phyloP scores from a whole-genome alignment of 768 basidiomycete genomes.

The Pleurotus ostreatus region DNA sequence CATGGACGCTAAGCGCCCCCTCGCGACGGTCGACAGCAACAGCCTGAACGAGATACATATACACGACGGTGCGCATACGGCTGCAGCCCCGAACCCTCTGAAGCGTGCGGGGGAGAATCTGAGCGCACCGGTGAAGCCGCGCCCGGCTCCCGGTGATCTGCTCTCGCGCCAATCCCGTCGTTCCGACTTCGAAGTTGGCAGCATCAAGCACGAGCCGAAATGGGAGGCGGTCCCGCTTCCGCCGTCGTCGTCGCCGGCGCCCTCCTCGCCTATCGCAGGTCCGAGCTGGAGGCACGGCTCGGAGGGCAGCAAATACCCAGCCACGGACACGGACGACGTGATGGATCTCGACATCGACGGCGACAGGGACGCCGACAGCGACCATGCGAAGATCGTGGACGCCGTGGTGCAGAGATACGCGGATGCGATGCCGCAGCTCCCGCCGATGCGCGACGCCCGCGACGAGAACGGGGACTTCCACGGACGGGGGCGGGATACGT shows the following conservation, averaged over 20 bases:
- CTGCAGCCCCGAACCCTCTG: background rate
- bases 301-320: conserved; percentile 11
- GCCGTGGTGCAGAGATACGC: conserved; percentile 15
- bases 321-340: background rate
- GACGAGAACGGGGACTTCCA: conserved; percentile 45
- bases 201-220: background rate
- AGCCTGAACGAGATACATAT: background rate
- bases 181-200: background rate
- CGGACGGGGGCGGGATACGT: conserved; percentile 42
- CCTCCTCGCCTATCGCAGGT: conserved; percentile 7
- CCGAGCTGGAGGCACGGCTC: conserved; percentile 10
- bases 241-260: conserved; percentile 18
- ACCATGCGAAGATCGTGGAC: conserved; percentile 18
- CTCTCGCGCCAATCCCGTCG: background rate
- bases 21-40: conserved; percentile 18
- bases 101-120: background rate
- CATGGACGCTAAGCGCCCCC: conserved; percentile 20
- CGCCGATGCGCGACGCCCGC: conserved; percentile 20
- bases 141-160: background rate
- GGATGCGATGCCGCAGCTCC: conserved; percentile 21
- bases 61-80: background rate
- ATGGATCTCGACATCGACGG: conserved; percentile 15
- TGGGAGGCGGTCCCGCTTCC: conserved; percentile 4
- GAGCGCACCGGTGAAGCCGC: background rate
- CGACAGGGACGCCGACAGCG: no score